Conservation (phyloP, 805 yeast genomes). For the Candida pseudofarinosa region DNA sequence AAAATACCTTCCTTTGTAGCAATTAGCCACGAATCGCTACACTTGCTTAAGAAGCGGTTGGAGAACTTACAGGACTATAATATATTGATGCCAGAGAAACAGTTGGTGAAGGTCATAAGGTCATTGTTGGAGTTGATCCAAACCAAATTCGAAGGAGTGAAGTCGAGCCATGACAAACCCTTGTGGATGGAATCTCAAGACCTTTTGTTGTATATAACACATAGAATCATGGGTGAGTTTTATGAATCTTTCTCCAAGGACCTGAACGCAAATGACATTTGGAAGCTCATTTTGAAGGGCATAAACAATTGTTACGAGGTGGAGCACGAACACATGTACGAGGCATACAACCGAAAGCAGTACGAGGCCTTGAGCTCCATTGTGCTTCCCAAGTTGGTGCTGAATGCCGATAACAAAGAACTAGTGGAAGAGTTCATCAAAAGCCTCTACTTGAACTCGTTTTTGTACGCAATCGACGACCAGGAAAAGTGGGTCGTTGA, state of each 20-base stretch:
- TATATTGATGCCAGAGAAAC: conserved; percentile 40
- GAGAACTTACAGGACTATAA: conserved; percentile 24
- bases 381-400: conserved; percentile 38
- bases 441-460: conserved; percentile 57
- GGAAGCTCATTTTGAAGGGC: conserved; percentile 41
- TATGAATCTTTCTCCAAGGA: conserved; percentile 5
- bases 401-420: conserved; percentile 9
- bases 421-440: conserved; percentile 43
- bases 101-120: conserved; percentile 42
- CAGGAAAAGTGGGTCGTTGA: conserved; percentile 34
- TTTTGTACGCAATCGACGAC: conserved; percentile 53
- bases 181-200: conserved; percentile 54
- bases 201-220: conserved; percentile 33
- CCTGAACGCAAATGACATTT: conserved; percentile 20
- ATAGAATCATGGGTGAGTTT: conserved; percentile 21
- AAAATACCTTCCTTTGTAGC: conserved; percentile 65
- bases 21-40: conserved; percentile 46
- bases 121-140: conserved; percentile 52
- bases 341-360: conserved; percentile 42
- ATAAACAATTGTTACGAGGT: conserved; percentile 39
- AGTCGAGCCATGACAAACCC: conserved; percentile 19
- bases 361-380: conserved; percentile 39
- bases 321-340: conserved; percentile 24
- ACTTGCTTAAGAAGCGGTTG: conserved; percentile 38
- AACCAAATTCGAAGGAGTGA: conserved; percentile 36